These are phyloP conservation scores for Aspergillus affinis DNA, from an alignment of 495 filamentous ascomycete species.

Conservation along the genomic window DNA sequence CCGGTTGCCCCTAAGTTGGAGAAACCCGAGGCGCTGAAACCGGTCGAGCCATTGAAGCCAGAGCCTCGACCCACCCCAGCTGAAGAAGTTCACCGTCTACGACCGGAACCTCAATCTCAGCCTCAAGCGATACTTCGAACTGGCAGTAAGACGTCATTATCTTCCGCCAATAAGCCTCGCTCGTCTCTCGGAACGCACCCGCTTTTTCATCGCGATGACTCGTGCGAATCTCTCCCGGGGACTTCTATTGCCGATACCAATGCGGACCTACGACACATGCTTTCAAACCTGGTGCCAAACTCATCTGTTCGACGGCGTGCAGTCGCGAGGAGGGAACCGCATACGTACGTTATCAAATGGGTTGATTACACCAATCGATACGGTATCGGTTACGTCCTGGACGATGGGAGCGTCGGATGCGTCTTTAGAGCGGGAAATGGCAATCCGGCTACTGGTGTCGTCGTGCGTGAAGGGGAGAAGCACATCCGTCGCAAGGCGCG, in stretches of 20 bases:
- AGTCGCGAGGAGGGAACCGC: constrained; percentile 33
- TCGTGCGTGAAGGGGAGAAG: constrained; percentile 63
- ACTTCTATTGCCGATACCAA: constrained; percentile 44
- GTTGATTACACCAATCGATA: constrained; percentile 94
- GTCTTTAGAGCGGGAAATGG: constrained; percentile 67
- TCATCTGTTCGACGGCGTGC: constrained; percentile 36
- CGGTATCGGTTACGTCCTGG: constrained; percentile 81
- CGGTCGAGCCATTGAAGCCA: neutral
- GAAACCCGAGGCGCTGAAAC: constrained; percentile 11
- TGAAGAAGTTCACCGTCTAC: constrained; percentile 10
- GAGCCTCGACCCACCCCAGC: constrained; percentile 4
- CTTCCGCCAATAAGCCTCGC: constrained; percentile 32
- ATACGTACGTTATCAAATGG: constrained; percentile 76
- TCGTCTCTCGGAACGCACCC: constrained; percentile 42
- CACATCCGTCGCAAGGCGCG: constrained; percentile 51
- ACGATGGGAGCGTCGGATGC: constrained; percentile 80
- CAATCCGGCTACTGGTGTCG: constrained; percentile 62
- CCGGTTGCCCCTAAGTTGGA: constrained; percentile 3
- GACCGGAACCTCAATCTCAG: constrained; percentile 15
- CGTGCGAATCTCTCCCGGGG: constrained; percentile 36
- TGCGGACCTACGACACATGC: constrained; percentile 41
- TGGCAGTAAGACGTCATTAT: constrained; percentile 32
- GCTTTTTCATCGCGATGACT: constrained; percentile 40
- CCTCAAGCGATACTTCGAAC: constrained; percentile 19
- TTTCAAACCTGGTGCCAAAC: constrained; percentile 39